Conservation (phyloP, 192 early-diverging fungal species). For the Coemansia sp. region DNA sequence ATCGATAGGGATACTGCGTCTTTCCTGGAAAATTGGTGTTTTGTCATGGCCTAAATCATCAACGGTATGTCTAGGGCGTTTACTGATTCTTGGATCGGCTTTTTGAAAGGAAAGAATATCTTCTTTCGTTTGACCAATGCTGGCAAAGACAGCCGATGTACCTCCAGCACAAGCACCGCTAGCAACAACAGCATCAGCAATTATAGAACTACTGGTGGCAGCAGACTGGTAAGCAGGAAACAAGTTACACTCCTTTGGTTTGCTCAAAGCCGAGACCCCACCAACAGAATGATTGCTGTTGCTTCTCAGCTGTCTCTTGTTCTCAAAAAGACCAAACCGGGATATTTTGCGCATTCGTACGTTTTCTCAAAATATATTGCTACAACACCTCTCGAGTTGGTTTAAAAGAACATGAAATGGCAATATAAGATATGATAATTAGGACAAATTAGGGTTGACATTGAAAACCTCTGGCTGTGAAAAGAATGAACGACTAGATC, state of each 20-base stretch:
- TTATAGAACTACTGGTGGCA: not conserved
- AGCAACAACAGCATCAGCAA: not conserved
- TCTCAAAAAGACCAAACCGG: constrained; percentile 7
- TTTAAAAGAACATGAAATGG: too few species aligned
- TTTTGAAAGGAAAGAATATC: too few species aligned
- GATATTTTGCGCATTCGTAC: constrained; percentile 1
- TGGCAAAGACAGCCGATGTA: not conserved
- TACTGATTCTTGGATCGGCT: not conserved
- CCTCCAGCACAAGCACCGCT: not conserved
- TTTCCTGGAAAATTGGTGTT: not conserved
- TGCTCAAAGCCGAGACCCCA: not conserved
- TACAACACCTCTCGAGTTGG: too few species aligned
- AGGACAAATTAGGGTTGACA: too few species aligned
- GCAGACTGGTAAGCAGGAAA: not conserved
- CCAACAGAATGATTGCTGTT: not conserved
- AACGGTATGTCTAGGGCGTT: not conserved
- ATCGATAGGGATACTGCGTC: not conserved
- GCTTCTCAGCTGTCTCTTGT: not conserved
- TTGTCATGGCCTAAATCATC: not conserved
- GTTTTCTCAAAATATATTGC: too few species aligned
- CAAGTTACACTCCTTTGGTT: not conserved
- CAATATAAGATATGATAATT: too few species aligned
- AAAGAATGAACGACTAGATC: not conserved
- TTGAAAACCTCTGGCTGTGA: too few species aligned
- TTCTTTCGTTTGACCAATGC: not conserved